Base-by-base conservation (phyloP, 371 early-diverging fungal species). In the Actinomortierella wolfii region DNA sequence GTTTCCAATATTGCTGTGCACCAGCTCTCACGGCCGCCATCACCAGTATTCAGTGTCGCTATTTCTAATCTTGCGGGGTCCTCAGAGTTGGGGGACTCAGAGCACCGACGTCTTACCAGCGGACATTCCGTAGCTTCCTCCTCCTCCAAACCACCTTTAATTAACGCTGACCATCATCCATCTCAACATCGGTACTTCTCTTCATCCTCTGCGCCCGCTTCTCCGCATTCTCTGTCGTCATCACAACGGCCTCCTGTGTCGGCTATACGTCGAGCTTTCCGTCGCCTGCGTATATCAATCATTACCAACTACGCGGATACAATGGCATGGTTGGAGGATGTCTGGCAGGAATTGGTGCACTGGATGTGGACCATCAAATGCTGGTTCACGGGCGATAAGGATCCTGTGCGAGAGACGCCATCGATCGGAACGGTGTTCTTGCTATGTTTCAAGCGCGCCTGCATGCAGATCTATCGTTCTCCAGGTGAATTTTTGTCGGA, bases 391-490 rank as follows among this genome's bases (percentile, higher is more conserved):
- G 48, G 62, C 21, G 66, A 71, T 29, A 65, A 67, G 40, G 79
- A 79, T 61, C 76, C 78, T 7, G 67, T 79, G 11, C 78, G 80
- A 13, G 64, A 76, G 40, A 79, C 80, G 0, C 76, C 80, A 1
- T 64, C 70, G 2, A 49, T 61, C 25, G 56, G 68, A 24, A 61
- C 25, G 14, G 67, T 68, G 3, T 78, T 80, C 43, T 9, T 58
- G 6, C 62, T 80, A 0, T 78, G 76, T 43, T 75, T 78, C 46
- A 67, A 68, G 39, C 69, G 78, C 20, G 74, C 79, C 3, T 79
- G 66, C 40, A 41, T 76, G n/a, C 85, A 85, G 51, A 73, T 79
- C 45, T 84, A 80, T 51, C 78, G 83, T 17, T 74, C 68, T 3
- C 76, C 62, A 18, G 17, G 54, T 8, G 51, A 47, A 6, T 83